A percentile compares a stretch with the other conserved stretches of the same genome.
phyloP scores from a whole-genome alignment of 1,284 basidiomycete species.

The Puccinia triticina region DNA sequence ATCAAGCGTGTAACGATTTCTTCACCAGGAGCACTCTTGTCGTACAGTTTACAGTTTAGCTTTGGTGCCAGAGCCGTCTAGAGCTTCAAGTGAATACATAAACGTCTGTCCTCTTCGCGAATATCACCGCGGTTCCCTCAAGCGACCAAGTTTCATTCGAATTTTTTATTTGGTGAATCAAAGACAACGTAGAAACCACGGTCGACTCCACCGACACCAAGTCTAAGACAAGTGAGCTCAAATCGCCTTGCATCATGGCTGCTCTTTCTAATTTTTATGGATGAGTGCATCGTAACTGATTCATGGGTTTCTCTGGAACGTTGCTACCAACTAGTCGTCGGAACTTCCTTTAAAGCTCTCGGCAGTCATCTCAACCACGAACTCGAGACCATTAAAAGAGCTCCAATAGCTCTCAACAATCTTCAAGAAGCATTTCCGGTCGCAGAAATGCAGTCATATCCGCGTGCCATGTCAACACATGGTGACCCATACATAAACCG shows the following conservation, averaged over 20 bases:
- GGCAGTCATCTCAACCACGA: not conserved
- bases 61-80: not conserved
- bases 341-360: not conserved
- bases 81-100: not conserved
- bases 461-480: slow-evolving; percentile 33
- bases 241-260: not conserved
- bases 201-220: not conserved
- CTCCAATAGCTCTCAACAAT: not conserved
- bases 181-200: not conserved
- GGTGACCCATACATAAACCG: slow-evolving; percentile 6
- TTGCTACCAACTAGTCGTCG: not conserved
- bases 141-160: not conserved
- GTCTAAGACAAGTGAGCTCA: not conserved
- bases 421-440: not conserved
- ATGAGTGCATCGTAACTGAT: not conserved
- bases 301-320: not conserved
- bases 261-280: not conserved
- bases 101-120: not conserved
- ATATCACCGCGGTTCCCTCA: not conserved
- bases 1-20: not conserved
- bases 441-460: not conserved
- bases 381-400: not conserved
- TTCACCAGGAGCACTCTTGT: not conserved
- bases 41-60: not conserved
- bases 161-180: not conserved